These are phyloP conservation scores for Aspergillus melleus DNA, from an alignment of 2,329 filamentous ascomycete species.

Conservation along the genomic window DNA sequence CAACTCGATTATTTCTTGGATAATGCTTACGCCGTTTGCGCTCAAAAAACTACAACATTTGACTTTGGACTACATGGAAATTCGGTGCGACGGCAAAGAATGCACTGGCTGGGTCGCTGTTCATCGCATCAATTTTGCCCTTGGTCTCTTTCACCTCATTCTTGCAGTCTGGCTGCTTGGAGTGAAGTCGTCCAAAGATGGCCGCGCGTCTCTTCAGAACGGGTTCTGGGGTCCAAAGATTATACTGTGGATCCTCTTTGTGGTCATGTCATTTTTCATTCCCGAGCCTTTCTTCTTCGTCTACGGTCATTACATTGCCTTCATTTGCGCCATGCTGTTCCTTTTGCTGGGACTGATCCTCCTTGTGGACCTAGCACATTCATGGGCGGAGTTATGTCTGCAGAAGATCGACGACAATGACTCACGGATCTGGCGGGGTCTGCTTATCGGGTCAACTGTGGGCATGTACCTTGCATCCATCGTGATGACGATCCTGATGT, in stretches of 20 bases:
- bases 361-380: conserved; percentile 91
- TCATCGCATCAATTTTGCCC: conserved; percentile 95
- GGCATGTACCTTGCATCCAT: conserved; percentile 90
- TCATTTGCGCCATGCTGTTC: conserved; percentile 88
- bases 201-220: conserved; percentile 86
- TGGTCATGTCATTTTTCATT: conserved; percentile 92
- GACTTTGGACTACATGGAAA: conserved; percentile 93
- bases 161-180: conserved; percentile 83
- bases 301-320: conserved; percentile 92
- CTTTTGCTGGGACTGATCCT: conserved; percentile 88
- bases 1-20: conserved; percentile 97
- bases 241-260: conserved; percentile 79
- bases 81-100: conserved; percentile 84
- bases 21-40: conserved; percentile 98
- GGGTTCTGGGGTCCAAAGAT: conserved; percentile 99
- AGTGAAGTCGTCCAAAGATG: conserved; percentile 81
- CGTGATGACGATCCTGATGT: conserved; percentile 95
- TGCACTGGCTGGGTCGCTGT: conserved; percentile 97
- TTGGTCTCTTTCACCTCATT: conserved; percentile 89
- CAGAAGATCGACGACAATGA: conserved; percentile 89
- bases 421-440: conserved; percentile 76
- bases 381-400: conserved; percentile 95
- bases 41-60: conserved; percentile 92
- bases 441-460: conserved; percentile 88
- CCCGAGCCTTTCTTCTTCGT: conserved; percentile 92